Percentiles rank a stretch among this genome's conserved stretches.
phyloP scores from a whole-genome alignment of 352 stramenopile species.

The Phytophthora sansomeana region DNA sequence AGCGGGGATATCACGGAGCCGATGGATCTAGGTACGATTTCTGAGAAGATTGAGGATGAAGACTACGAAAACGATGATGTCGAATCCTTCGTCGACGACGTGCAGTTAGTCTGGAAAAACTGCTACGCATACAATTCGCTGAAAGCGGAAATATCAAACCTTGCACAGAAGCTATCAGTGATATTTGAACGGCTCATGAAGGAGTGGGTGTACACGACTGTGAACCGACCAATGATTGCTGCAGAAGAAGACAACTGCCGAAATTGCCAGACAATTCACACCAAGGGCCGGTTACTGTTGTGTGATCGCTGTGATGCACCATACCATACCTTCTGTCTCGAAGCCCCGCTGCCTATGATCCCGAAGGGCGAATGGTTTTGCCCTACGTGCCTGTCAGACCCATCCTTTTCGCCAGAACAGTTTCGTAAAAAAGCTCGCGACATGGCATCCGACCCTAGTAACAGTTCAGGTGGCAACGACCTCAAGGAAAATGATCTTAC shows the following conservation, averaged over 20 bases:
- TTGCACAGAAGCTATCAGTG: slow-evolving; percentile 77
- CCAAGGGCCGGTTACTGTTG: slow-evolving; percentile 69
- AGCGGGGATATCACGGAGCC: slow-evolving; percentile 76
- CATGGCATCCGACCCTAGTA: slow-evolving; percentile 23
- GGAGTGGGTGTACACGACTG: slow-evolving; percentile 76
- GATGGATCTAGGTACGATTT: slow-evolving; percentile 86
- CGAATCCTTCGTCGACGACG: slow-evolving; percentile 83
- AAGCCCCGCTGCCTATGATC: slow-evolving; percentile 61
- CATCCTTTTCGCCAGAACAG: slow-evolving; percentile 60
- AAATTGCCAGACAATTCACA: slow-evolving; percentile 74
- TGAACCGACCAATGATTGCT: slow-evolving; percentile 61
- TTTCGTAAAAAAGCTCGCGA: slow-evolving; percentile 56
- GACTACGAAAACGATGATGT: slow-evolving; percentile 88
- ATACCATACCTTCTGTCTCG: slow-evolving; percentile 86
- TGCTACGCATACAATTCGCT: slow-evolving; percentile 88
- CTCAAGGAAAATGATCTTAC: slow-evolving; percentile 57
- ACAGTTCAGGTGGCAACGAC: slow-evolving; percentile 16
- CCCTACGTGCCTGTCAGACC: slow-evolving; percentile 61
- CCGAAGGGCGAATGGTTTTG: slow-evolving; percentile 84
- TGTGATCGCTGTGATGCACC: slow-evolving; percentile 87
- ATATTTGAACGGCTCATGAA: slow-evolving; percentile 87
- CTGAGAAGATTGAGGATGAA: slow-evolving; percentile 86
- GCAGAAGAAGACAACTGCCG: slow-evolving; percentile 84
- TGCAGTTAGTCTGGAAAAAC: slow-evolving; percentile 87
- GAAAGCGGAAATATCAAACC: slow-evolving; percentile 80